Base-by-base conservation (phyloP, 495 filamentous ascomycete genomes). In the Tirmania nivea region DNA sequence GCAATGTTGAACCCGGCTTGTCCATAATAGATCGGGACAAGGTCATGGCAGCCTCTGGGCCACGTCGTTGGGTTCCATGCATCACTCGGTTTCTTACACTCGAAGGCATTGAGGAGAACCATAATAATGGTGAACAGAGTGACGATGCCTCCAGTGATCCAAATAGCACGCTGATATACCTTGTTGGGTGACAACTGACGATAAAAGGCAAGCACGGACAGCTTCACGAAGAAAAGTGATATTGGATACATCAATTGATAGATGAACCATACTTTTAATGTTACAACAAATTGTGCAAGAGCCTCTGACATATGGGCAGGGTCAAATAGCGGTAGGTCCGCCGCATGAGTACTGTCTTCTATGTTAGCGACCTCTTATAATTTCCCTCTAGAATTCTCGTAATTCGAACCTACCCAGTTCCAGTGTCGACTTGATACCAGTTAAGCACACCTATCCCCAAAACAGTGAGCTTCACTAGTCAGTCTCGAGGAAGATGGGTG, bases 121-220 rank as follows among this genome's bases (percentile, higher is more conserved):
- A 66, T 57, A 34, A 54, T 51, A 17, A 60, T 51, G 11, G 56
- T 57, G 45, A 63, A 66, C 34, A 53, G 16, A n/a, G 53, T 50
- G 17, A 68, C 56, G 20, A 62, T 10, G 8, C 11, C 56, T 10
- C 56, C 63, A 20, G 64, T 51, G 8, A 58, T 53, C 34, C 62
- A 63, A 48, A 68, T 57, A n/a, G 57, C 39, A 19, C 55, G 48
- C 10, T 63, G 55, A 36, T 68, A 66, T 16, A 50, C 52, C 12
- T 53, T 54, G n/a, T 59, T 53, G 8, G 64, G 66, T 2, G 64
- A 67, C 51, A 68, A 54, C 10, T 66, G 56, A 7, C 57, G 54
- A 50, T 68, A 68, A n/a, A 68, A 64, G n/a, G 51, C 61, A 4
- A 68, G 52, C 42, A 68, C 66, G 37, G 65, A 67, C 2, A 68